Base-by-base conservation (phyloP, 1,284 basidiomycete species). In the Gymnopus androsaceus region DNA sequence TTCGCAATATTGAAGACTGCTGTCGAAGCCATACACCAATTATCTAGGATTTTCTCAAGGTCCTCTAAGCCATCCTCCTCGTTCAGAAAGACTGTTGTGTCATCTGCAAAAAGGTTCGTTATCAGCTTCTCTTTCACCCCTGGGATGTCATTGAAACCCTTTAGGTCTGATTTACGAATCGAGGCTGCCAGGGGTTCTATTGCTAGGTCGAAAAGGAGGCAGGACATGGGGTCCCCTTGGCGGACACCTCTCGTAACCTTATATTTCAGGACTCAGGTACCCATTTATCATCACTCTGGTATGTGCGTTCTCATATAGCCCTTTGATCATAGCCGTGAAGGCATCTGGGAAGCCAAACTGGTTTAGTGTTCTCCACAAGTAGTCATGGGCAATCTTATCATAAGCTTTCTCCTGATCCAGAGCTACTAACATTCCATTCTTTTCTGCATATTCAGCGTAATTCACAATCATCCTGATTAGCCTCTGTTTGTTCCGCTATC, bases 131-230 rank as follows among this genome's bases (percentile, higher is more conserved):
- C 57, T 12, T 14, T 28, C 1, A 46, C 14, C 0, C 52, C 56
- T 1, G 52, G 57, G 11, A 61, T 55, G 7, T 42, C n/a, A n/a
- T n/a, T 23, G n/a, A 50, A 55, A 1, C 61, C 61, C 21, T 47
- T 42, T 9, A 61, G 44, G 4, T 49, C 27, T 0, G 53, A 60
- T 2, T 36, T 34, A 7, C 59, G 2, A 1, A 62, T 23, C 51
- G 54, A 51, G 8, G 38, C 54, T 8, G 61, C 54, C 4, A 62
- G 27, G 0, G 58, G 60, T 33, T 61, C 58, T 0, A 70, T 67
- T 6, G 66, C 65, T 0, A 67, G 17, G 36, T 71, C 48, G 12
- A 72, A 73, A 0, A 74, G 60, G 0, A 73, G 61, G 52, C 69
- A 71, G 0, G 69, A 72, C 0, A 68, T 42, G 0, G 62, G 68